Conservation (phyloP, 371 early-diverging fungal genomes). For the Apophysomyces trapeziformis region DNA sequence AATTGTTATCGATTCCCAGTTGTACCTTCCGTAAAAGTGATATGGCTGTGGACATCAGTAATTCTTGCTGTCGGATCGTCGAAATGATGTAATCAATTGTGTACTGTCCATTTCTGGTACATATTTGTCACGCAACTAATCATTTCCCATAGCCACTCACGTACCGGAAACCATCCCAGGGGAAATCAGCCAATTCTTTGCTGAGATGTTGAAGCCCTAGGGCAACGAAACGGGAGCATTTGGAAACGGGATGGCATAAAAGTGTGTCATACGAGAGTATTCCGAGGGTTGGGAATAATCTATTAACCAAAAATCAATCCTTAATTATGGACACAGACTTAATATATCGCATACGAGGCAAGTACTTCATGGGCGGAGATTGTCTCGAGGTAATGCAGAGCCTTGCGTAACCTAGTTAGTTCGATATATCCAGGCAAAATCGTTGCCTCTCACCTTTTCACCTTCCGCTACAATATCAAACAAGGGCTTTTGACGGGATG, state of each 20-base stretch:
- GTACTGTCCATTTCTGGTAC: conserved; percentile 37
- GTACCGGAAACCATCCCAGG: conserved; percentile 58
- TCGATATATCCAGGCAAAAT: neutral
- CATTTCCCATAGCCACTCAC: neutral
- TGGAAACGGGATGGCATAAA: conserved; percentile 63
- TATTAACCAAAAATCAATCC: conserved; percentile 16
- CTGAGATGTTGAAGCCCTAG: conserved; percentile 51
- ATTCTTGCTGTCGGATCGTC: conserved; percentile 61
- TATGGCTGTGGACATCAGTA: conserved; percentile 64
- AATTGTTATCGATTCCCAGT: neutral
- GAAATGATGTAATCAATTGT: conserved; percentile 50
- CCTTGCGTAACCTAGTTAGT: conserved; percentile 34
- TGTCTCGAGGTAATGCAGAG: conserved; percentile 74
- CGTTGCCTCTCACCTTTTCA: conserved; percentile 49
- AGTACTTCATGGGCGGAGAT: conserved; percentile 70
- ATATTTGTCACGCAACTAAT: conserved; percentile 20
- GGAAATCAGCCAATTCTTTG: conserved; percentile 42
- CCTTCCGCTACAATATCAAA: conserved; percentile 79
- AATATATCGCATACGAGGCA: conserved; percentile 51
- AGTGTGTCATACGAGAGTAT: conserved; percentile 80
- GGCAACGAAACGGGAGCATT: conserved; percentile 51
- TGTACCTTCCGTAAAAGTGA: conserved; percentile 66
- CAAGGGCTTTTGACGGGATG: conserved; percentile 74
- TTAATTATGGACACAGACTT: no score
- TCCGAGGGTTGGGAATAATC: conserved; percentile 75